Evolutionary conservation across 306 rosid species (phyloP), one percentile per base, ranked within the genome.

Genomic region (Quercus gilva): DNA sequence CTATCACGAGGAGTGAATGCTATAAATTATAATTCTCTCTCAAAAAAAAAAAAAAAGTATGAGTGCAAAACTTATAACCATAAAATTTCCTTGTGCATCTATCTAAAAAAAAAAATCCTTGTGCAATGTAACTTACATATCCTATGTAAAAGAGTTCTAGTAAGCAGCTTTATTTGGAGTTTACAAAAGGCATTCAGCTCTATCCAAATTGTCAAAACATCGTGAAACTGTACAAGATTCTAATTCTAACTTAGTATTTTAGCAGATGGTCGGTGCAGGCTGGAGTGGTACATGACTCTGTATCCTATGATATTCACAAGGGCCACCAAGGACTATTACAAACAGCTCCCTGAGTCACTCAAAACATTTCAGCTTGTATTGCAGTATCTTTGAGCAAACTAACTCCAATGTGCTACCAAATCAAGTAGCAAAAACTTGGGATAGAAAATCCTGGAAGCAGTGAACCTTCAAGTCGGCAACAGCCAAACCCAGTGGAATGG

Each of bases 1-100:
- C 3, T 41, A 41, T 41, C 12, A 41, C 0, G 0, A 8, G 1
- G 1, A 41, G 45, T 41, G 3, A 0, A 7, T 0, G 1, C 3
- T 37, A 37, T 37, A 37, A 0, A 37, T 37, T 37, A 37, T 1
- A 37, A 37, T 9, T 37, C 43, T 6, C 41, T 37, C 43, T 1
- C 5, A 5, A 33, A 6, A 37, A 6, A 6, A 35, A 35, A 6
- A 7, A 7, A 2, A 37, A 41, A 41, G 11, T 8, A 41, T 37
- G 1, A 41, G 45, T 8, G 45, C 3, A 41, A 41, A 41, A 41
- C 11, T 8, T 41, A 41, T 41, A 41, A 41, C 45, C 45, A 41
- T 41, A 41, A 41, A 41, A 8, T 8, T 37, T 41, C 45, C 45
- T 7, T 7, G 45, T 37, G 45, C 45, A 37, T 7, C 45, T 37